Evolutionary conservation across 164 flowering plant genomes (phyloP), one percentile per base, ranked within the genome.

Genomic region (Brasenia schreberi): DNA sequence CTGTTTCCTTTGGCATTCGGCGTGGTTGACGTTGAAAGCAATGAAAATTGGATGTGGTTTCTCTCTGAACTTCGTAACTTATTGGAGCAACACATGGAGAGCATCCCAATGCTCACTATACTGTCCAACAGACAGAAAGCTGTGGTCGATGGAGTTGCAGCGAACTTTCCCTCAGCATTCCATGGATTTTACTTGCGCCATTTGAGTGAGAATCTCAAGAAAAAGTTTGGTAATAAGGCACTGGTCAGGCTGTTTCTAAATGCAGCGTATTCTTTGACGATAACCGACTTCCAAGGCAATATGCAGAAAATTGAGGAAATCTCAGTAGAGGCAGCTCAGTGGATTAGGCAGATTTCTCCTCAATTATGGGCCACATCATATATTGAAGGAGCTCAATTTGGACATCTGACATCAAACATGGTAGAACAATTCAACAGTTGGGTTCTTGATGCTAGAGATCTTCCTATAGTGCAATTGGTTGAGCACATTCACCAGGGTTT

Each of bases 321-420:
- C 62, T 84, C 90, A n/a, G 87, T 75, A 68, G 96, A 89, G 69
- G 88, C 90, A 19, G 61, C 89, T 66, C 74, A 76, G 7, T 93
- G 98, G 98, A 80, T 88, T 76, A 82, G 81, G 59, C 81, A 68
- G 11, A 88, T 79, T 68, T 90, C 93, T 43, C 96, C 96, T 27
- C 87, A 79, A 52, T 81, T 87, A 19, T 93, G 98, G 97, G 98
- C 98, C 64, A 87, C 88, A 18, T 89, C 98, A 63, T 90, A 90
- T 71, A 90, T 93, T 71, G 92, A 93, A 62, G 98, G 98, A 16
- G 86, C 90, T 42, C 82, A 97, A 6, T 93, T 90, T 77, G 96
- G 94, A 5, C 98, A 93, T 78, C 87, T 93, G 73, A 77, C 91
- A 1, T 67, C 90, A 49, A 84, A 87, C 16, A 75, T 90, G 52